Base-by-base conservation (phyloP, 441 rosid species). In the Dalechampia spathulata region DNA sequence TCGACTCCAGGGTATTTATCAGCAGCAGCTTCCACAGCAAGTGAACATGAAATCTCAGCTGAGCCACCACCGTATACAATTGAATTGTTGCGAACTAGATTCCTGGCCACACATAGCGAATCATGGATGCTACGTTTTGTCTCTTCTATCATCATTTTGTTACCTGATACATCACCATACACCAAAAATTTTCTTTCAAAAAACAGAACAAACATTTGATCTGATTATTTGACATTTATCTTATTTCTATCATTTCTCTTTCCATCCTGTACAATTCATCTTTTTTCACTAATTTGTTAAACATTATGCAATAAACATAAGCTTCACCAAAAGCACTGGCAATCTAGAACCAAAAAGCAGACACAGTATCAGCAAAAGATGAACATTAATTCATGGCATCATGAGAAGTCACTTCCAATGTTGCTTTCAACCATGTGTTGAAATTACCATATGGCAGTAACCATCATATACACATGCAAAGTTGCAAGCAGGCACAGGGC, bases 11-110 rank as follows among this genome's bases (percentile, higher is more conserved):
- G 88, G 72, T 87, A 76, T 70, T 57, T 77, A 65, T 90, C 99
- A 30, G 95, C 91, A 56, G 90, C 96, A 40, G 87, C 70, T 70
- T 94, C 96, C 25, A 94, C 99, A 0, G 95, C 87, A 61, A 90
- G 40, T 51, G 99, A 87, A 73, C 97, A 90, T 26, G 99, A 73
- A 44, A 86, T 86, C 79, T 94, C 99, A 38, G 98, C 87, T 16
- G 99, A 77, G 34, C 99, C 96, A 63, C 99, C 98, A 28, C 99
- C 99, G 58, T 90, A 94, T 16, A 88, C 98, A 48, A 94, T 94
- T 28, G 88, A 94, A 66, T 86, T 86, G 80, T 79, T 87, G 75
- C 87, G 88, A 56, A 94, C 90, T 52, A 90, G 88, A 79, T 94
- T 94, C 73, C 98, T 84, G 19, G 96, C 96, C 41, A 87, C 95